Evolutionary conservation across 73 alveolate species (phyloP), one percentile per base, ranked within the genome.

Genomic region (Paraurostyla sp.): DNA sequence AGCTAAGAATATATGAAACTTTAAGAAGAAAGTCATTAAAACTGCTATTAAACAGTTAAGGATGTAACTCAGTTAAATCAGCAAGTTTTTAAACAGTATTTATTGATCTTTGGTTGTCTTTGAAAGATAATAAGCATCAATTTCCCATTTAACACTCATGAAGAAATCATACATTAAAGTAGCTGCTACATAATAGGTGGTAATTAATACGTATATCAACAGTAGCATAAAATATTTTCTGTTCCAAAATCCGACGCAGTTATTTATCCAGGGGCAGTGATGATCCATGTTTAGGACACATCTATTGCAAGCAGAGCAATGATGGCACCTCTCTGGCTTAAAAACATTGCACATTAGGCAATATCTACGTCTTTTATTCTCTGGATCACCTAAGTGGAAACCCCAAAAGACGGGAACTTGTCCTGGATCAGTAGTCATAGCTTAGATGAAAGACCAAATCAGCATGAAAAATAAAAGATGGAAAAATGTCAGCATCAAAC

Each of bases 231-330:
- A 97, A 87, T 63, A 97, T 85, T 96, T 97, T 45, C 99, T 87
- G 91, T 97, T 97, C 92, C 95, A 91, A 85, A 97, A 97, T 30
- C 99, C 99, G 25, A 97, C 97, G 81, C 99, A n/a, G n/a, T n/a
- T n/a, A n/a, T n/a, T n/a, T n/a, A 97, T 93, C 99, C 99, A 97
- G 32, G 99, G 99, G 84, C 99, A 97, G 92, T 98, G 99, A 84
- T 96, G 99, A 83, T 98, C 99, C 99, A 98, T 98, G 63, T 96
- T 97, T 71, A 98, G 93, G 11, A 95, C 98, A 68, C 99, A 98
- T 71, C 98, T 92, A 91, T 97, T 97, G 93, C 99, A 98, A 49
- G 99, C 97, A 9, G 99, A 96, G 65, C 99, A 98, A 91, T 98
- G 99, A 91, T 97, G 99, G 71, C 98, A 93, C 85, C 99, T 85